Conservation (phyloP, 2,329 filamentous ascomycete species). For the Bipolaris zeicola region DNA sequence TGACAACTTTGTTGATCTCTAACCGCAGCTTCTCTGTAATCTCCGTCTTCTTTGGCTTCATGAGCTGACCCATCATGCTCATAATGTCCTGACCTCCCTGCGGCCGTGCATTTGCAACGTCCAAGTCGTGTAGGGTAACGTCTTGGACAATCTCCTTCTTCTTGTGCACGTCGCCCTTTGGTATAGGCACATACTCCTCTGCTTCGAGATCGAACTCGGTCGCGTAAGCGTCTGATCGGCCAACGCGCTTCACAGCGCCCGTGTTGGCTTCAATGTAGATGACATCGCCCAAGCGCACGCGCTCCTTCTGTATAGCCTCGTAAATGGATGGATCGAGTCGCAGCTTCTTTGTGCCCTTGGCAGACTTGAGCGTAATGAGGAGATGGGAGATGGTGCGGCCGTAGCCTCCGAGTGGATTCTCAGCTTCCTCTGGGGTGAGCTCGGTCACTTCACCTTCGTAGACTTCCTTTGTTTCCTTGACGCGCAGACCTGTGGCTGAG, state of each 20-base stretch:
- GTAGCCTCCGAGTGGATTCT: constrained; percentile 96
- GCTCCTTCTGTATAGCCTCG: constrained; percentile 98
- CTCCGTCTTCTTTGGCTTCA: constrained; percentile 99
- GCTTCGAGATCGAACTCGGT: constrained; percentile 99
- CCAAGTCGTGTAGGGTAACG: constrained; percentile 94
- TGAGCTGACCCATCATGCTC: constrained; percentile 99
- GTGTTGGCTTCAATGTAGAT: constrained; percentile 99
- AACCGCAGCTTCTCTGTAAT: constrained; percentile 95
- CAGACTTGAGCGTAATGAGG: constrained; percentile 91
- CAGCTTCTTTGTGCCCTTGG: constrained; percentile 96
- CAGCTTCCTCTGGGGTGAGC: constrained; percentile 94
- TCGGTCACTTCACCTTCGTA: constrained; percentile 99
- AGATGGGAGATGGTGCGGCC: constrained; percentile 97
- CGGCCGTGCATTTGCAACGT: constrained; percentile 92
- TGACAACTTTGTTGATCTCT: constrained; percentile 99
- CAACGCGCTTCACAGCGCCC: constrained; percentile 95
- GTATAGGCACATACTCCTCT: constrained; percentile 98
- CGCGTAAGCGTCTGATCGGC: constrained; percentile 92
- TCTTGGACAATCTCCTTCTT: constrained; percentile 99
- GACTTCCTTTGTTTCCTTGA: constrained; percentile 98
- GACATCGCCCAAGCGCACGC: constrained; percentile 93
- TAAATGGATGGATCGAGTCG: constrained; percentile 97
- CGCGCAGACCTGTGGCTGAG: constrained; percentile 68
- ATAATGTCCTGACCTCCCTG: constrained; percentile 99
- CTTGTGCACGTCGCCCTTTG: constrained; percentile 99